A percentile compares a stretch with the other conserved stretches of the same genome.
phyloP scores from a whole-genome alignment of 2,329 filamentous ascomycete species.

The Pestalotiopsis sp. region DNA sequence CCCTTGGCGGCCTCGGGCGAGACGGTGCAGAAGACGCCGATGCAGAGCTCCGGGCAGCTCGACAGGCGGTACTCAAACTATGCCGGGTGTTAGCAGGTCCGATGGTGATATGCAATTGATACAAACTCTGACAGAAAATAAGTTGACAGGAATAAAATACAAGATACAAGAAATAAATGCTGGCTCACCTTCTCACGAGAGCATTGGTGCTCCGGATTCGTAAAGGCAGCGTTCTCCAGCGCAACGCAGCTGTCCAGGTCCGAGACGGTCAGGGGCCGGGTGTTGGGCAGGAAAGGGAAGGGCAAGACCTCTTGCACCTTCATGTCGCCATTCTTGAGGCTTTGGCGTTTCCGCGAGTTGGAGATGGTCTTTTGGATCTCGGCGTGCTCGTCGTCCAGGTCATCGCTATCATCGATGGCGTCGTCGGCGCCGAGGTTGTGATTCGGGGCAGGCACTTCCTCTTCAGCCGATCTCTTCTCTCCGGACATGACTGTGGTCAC shows the following conservation, averaged over 20 bases:
- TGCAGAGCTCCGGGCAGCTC: constrained; percentile 72
- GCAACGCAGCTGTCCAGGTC: constrained; percentile 62
- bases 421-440: constrained; percentile 15
- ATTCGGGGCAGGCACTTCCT: background rate
- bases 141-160: background rate
- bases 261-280: constrained; percentile 68
- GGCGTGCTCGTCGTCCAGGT: constrained; percentile 37
- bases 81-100: background rate
- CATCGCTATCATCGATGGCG: constrained; percentile 40
- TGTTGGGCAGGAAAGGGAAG: constrained; percentile 69
- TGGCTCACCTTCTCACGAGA: constrained; percentile 53
- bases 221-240: constrained; percentile 56
- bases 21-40: constrained; percentile 77
- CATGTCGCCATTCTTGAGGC: constrained; percentile 31
- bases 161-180: background rate
- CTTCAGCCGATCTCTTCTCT: constrained; percentile 3
- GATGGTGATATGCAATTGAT: background rate
- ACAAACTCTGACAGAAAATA: background rate
- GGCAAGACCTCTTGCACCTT: constrained; percentile 45
- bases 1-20: constrained; percentile 44
- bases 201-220: constrained; percentile 48
- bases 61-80: constrained; percentile 77
- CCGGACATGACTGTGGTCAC: background rate
- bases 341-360: constrained; percentile 36
- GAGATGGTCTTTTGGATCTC: constrained; percentile 39